These are phyloP conservation scores for Eimeria nieschulzi DNA, from an alignment of 169 alveolate genomes.

Conservation along the genomic window DNA sequence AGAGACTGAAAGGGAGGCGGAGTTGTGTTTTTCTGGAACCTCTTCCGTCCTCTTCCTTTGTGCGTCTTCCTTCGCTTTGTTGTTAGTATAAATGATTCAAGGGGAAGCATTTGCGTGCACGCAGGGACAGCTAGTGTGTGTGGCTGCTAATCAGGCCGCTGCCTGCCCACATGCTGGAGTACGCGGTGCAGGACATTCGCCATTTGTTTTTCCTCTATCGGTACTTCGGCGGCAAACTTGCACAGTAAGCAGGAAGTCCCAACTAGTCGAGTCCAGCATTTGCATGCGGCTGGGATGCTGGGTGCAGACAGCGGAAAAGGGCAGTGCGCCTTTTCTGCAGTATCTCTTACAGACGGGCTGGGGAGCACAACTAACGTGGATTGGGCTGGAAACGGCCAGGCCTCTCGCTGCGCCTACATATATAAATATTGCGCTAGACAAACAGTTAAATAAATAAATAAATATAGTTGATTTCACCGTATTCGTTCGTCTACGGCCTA, in stretches of 20 bases:
- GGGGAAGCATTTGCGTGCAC: not conserved
- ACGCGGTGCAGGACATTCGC: constrained; percentile 6
- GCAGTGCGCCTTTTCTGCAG: no score
- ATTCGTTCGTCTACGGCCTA: no score
- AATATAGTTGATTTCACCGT: no score
- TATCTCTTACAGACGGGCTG: no score
- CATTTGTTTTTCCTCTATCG: constrained; percentile 2
- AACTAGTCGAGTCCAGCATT: no score
- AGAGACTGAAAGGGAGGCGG: not conserved
- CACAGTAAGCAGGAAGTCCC: not conserved
- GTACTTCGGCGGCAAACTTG: not conserved
- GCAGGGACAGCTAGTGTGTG: not conserved
- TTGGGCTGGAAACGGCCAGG: no score
- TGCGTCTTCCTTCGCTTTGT: not conserved
- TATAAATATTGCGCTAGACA: no score
- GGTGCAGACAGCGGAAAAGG: no score
- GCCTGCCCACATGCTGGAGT: not conserved
- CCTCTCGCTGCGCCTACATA: no score
- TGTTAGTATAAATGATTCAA: not conserved
- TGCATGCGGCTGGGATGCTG: no score
- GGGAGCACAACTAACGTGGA: no score
- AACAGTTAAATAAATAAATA: no score
- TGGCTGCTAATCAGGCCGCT: constrained; percentile 9
- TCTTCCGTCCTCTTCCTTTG: not conserved
- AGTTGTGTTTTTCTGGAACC: not conserved